Evolutionary conservation across 2,329 filamentous ascomycete species (phyloP), one percentile per base, ranked within the genome.

Genomic region (Trichophyton benhamiae): DNA sequence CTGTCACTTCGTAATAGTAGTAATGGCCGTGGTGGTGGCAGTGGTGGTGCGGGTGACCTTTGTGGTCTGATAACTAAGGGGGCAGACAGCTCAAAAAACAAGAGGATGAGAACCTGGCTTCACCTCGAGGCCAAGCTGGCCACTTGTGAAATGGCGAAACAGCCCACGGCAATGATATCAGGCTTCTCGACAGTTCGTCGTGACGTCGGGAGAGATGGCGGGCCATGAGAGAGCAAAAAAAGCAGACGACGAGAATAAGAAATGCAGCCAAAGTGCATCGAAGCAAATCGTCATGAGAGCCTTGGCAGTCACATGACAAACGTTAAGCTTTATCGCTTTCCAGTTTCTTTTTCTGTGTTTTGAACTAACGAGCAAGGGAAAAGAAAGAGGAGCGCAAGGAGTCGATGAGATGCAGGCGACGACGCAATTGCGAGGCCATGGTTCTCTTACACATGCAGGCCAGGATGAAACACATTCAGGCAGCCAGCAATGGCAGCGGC

Each of bases 71-170:
- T 22, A 22, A 49, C 25, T 9, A 13, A 52, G 25, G 20, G 41
- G 41, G 15, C 41, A 22, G 13, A 20, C 13, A 20, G 15, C 49
- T 53, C 15, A 53, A 33, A 13, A 17, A 38, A 30, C 9, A 57
- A 36, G 17, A 9, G 27, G 17, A 38, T 27, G 27, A n/a, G 13
- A 22, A 22, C 53, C 36, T 27, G 53, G 20, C 53, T 57, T 57
- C 53, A 57, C 55, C 33, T 20, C 13, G 55, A 36, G 61, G 68
- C 59, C 67, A 67, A 61, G 66, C 17, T 61, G 63, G 67, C 65
- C 66, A 66, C 66, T 74, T 72, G 72, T 75, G 66, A 72, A 74
- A 69, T 59, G 61, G 68, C 60, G 64, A 67, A 63, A 38, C 48
- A 60, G 61, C 62, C 30, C 60, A 59, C 49, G 52, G 52, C 36